phyloP scores from a whole-genome alignment of 2,329 filamentous ascomycete genomes.

The Ophiocordyceps robertsii region DNA sequence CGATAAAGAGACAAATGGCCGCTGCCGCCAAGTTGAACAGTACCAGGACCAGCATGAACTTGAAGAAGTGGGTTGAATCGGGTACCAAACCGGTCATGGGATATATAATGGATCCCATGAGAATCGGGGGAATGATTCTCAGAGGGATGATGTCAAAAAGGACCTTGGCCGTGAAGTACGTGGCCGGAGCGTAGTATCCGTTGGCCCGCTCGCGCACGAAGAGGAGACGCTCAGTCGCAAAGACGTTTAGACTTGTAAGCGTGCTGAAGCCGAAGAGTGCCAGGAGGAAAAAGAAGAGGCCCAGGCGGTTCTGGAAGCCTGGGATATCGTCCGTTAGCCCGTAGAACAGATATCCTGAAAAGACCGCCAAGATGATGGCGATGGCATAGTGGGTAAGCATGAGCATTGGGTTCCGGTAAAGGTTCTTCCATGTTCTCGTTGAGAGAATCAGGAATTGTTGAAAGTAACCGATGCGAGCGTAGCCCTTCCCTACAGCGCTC shows the following conservation, averaged over 20 bases:
- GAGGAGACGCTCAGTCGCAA: constrained; percentile 77
- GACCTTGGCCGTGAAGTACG: constrained; percentile 93
- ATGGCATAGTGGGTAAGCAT: constrained; percentile 99
- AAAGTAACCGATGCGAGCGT: constrained; percentile 64
- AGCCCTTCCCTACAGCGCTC: constrained; percentile 60
- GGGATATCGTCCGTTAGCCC: constrained; percentile 91
- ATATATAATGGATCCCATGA: constrained; percentile 93
- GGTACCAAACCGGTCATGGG: constrained; percentile 92
- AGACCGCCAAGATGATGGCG: constrained; percentile 83
- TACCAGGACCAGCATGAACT: constrained; percentile 82
- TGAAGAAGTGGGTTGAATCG: constrained; percentile 71
- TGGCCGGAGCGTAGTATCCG: constrained; percentile 87
- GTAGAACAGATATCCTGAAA: constrained; percentile 93
- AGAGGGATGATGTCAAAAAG: constrained; percentile 94
- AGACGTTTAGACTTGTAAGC: constrained; percentile 83
- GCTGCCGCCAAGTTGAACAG: constrained; percentile 93
- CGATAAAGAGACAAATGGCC: constrained; percentile 88
- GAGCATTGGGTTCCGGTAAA: constrained; percentile 93
- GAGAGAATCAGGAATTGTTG: constrained; percentile 86
- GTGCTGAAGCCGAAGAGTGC: constrained; percentile 96
- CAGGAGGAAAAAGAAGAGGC: constrained; percentile 94
- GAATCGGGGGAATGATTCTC: constrained; percentile 83
- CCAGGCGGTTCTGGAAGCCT: constrained; percentile 93
- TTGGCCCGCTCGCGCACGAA: constrained; percentile 93
- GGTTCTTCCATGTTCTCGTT: constrained; percentile 84